Percentiles rank a stretch among this genome's conserved stretches.
These are phyloP conservation scores for Talaromyces amestolkiae DNA, from an alignment of 2,329 filamentous ascomycete genomes.

Conservation along the genomic window DNA sequence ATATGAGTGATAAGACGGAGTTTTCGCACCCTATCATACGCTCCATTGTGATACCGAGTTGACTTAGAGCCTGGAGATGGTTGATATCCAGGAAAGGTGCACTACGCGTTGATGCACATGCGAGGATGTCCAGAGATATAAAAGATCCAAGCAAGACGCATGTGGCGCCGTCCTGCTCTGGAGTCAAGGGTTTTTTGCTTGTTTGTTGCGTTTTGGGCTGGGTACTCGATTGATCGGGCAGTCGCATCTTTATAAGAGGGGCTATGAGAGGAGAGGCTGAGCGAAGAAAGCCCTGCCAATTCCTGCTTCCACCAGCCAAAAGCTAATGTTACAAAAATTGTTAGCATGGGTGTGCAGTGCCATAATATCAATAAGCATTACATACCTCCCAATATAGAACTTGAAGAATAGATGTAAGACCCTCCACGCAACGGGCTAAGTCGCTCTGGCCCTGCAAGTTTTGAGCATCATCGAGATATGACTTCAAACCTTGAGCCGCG, in stretches of 20 bases:
- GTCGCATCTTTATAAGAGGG: neutral
- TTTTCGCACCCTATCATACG: neutral
- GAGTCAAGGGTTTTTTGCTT: neutral
- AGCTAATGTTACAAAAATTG: neutral
- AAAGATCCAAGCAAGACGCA: slow-evolving; percentile 6
- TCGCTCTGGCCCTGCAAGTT: neutral
- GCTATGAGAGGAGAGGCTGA: neutral
- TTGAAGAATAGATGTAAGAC: slow-evolving; percentile 4
- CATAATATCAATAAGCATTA: neutral
- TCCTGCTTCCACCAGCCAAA: neutral
- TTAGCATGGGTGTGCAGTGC: neutral
- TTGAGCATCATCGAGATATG: neutral
- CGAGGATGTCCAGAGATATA: slow-evolving; percentile 1
- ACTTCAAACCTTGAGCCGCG: neutral
- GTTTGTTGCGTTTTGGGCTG: neutral
- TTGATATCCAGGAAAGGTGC: neutral
- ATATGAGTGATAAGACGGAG: neutral
- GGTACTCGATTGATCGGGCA: neutral
- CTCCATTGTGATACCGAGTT: neutral
- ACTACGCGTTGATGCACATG: neutral
- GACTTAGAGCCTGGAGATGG: neutral
- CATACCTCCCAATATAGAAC: slow-evolving; percentile 6
- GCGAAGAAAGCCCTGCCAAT: neutral
- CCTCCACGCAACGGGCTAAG: neutral
- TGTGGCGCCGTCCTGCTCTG: neutral